Conservation (phyloP, 345 rosid species). For the Alliaria petiolata region DNA sequence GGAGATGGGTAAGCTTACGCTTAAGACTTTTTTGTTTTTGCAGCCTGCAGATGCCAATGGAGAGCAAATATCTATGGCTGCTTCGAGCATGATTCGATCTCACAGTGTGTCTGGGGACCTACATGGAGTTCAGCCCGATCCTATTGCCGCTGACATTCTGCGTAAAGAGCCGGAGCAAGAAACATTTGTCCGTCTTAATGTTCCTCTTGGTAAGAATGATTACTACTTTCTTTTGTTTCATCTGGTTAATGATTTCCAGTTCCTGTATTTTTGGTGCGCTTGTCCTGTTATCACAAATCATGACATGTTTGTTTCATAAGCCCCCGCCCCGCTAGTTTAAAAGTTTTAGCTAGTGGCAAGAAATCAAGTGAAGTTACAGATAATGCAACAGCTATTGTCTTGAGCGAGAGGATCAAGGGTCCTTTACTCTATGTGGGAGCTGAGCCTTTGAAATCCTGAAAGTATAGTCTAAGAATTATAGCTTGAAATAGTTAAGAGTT, state of each 20-base stretch:
- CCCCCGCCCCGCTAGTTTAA: background rate
- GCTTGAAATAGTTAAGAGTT: background rate
- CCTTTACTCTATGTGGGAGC: background rate
- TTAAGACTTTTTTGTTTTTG: background rate
- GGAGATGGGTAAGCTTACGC: background rate
- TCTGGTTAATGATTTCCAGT: background rate
- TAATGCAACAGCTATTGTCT: background rate
- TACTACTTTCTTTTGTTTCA: background rate
- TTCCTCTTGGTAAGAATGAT: slow-evolving; percentile 61
- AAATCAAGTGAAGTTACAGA: background rate
- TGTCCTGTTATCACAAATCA: background rate
- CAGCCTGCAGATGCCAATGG: slow-evolving; percentile 50
- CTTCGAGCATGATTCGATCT: slow-evolving; percentile 86
- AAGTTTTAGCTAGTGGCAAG: background rate
- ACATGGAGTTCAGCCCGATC: slow-evolving; percentile 99
- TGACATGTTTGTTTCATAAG: background rate
- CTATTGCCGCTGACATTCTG: slow-evolving; percentile 95
- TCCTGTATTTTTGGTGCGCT: background rate
- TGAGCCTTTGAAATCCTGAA: background rate
- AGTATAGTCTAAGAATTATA: background rate
- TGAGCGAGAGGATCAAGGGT: background rate
- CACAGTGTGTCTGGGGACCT: slow-evolving; percentile 94
- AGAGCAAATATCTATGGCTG: slow-evolving; percentile 54
- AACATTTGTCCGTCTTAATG: slow-evolving; percentile 78
- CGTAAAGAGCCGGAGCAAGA: slow-evolving; percentile 99